Percentiles rank a stretch among this genome's conserved stretches.
phyloP scores from a whole-genome alignment of 2,329 filamentous ascomycete species.

The Trichocomaceae sp. region DNA sequence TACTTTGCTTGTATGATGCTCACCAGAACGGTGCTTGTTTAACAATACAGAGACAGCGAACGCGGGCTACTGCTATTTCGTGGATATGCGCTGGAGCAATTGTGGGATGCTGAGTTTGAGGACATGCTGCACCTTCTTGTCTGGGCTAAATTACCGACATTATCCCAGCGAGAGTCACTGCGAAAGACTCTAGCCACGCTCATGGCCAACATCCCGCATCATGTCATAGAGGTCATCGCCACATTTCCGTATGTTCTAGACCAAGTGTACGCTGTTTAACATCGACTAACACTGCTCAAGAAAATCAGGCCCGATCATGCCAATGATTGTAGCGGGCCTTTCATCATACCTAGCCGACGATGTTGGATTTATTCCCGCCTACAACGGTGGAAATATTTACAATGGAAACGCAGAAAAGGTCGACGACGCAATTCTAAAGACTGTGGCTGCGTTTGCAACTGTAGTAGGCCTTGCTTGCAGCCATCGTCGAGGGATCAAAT shows the following conservation, averaged over 20 bases:
- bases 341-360: too few relatives aligned
- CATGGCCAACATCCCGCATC: slow-evolving; percentile 19
- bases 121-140: slow-evolving; percentile 28
- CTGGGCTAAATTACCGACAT: slow-evolving; percentile 24
- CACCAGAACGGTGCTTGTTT: not conserved
- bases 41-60: slow-evolving; percentile 22
- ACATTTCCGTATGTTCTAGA: slow-evolving; percentile 20
- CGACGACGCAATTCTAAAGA: slow-evolving; percentile 22
- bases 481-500: slow-evolving; percentile 20
- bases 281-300: too few relatives aligned
- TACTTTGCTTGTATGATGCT: not conserved
- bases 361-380: too few relatives aligned
- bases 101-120: slow-evolving; percentile 27
- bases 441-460: slow-evolving; percentile 22
- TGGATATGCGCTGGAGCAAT: slow-evolving; percentile 24
- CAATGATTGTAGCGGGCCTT: too few relatives aligned
- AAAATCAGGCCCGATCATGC: too few relatives aligned
- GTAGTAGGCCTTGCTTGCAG: slow-evolving; percentile 22
- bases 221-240: slow-evolving; percentile 20
- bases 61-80: slow-evolving; percentile 24
- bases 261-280: too few relatives aligned
- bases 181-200: slow-evolving; percentile 17
- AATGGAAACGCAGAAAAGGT: slow-evolving; percentile 16
- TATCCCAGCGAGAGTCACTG: slow-evolving; percentile 16
- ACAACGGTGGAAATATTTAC: slow-evolving; percentile 19